Percentiles rank a stretch among this genome's conserved stretches.
phyloP scores from a whole-genome alignment of 148 eudicot genomes.

The Rhododendron kiyosumense region DNA sequence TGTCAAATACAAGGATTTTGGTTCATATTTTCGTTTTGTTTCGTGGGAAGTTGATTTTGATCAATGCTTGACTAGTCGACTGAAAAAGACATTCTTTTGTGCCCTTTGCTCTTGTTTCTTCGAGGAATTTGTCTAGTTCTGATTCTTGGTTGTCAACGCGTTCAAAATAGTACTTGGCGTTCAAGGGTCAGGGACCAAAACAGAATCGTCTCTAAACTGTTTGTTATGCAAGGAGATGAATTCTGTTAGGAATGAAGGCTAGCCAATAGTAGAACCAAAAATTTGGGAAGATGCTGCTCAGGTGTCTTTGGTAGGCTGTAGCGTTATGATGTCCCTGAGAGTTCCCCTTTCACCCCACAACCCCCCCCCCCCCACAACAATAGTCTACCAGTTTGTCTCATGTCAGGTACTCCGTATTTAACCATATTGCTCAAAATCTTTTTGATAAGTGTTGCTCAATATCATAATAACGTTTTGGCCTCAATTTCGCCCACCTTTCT shows the following conservation, averaged over 20 bases:
- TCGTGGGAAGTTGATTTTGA: background rate
- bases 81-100: background rate
- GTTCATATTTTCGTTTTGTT: background rate
- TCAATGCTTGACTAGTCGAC: background rate
- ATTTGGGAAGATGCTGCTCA: background rate
- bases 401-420: background rate
- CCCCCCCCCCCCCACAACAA: too few relatives aligned
- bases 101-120: background rate
- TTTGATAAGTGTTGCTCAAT: background rate
- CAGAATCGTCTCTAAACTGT: background rate
- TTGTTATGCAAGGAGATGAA: background rate
- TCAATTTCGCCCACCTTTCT: background rate
- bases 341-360: background rate
- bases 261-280: background rate
- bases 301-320: background rate
- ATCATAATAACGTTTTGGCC: background rate
- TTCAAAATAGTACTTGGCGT: background rate
- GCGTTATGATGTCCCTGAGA: background rate
- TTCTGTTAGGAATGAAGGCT: background rate
- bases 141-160: background rate
- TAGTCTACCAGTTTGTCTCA: background rate
- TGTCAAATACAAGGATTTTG: background rate
- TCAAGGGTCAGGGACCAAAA: background rate
- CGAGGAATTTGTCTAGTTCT: background rate
- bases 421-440: background rate